Conservation (phyloP, 768 basidiomycete species). For the Sarcodon aspratus region DNA sequence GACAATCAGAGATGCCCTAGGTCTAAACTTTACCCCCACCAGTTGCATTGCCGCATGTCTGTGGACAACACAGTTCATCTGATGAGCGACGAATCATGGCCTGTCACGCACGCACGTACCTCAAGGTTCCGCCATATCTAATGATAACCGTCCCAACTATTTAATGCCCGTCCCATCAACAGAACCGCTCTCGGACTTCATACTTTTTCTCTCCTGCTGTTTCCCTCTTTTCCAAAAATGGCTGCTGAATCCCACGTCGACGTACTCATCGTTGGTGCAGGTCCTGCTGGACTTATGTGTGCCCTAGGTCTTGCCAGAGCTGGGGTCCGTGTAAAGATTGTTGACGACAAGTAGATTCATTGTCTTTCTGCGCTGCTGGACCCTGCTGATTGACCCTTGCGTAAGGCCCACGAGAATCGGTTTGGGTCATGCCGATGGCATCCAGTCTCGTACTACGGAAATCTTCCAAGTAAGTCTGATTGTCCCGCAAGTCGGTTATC, state of each 20-base stretch:
- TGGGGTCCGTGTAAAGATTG: constrained; percentile 23
- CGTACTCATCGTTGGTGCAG: constrained; percentile 30
- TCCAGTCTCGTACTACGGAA: constrained; percentile 43
- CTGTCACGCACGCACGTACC: no score
- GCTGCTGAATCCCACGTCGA: constrained; percentile 19
- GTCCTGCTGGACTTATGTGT: constrained; percentile 31
- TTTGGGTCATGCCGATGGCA: constrained; percentile 44
- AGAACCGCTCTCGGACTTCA: no score
- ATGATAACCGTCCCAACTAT: no score
- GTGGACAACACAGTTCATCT: no score
- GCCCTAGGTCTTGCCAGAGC: constrained; percentile 28
- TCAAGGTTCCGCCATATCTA: no score
- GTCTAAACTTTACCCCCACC: no score
- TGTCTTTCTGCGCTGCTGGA: no score
- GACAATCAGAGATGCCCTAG: no score
- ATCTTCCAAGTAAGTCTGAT: constrained; percentile 28
- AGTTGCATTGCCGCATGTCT: no score
- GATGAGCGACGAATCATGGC: no score
- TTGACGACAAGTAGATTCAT: constrained; percentile 25
- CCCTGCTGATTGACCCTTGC: no score
- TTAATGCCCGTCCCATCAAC: no score
- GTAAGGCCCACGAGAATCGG: constrained; percentile 24
- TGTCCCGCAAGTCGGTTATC: neutral
- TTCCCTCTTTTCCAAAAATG: neutral
- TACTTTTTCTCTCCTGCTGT: neutral